phyloP scores from a whole-genome alignment of 1,284 basidiomycete species.

The Pseudozyma sp. region DNA sequence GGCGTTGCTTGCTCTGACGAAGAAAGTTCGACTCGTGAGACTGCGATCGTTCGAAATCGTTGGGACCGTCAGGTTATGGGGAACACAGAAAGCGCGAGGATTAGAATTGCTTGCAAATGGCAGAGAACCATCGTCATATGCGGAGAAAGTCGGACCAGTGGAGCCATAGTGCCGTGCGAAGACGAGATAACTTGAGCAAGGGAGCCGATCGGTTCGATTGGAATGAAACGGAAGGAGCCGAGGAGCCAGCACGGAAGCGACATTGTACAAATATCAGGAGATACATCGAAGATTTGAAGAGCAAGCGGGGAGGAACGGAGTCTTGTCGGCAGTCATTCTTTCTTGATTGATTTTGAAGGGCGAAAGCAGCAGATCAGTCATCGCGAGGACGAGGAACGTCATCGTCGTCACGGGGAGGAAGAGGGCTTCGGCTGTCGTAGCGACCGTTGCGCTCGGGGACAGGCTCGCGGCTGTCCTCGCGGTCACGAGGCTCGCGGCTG shows the following conservation, averaged over 20 bases:
- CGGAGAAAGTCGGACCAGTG: background rate
- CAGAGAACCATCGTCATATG: slow-evolving; percentile 11
- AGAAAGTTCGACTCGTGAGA: background rate
- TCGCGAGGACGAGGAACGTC: slow-evolving; percentile 48
- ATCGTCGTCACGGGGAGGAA: slow-evolving; percentile 52
- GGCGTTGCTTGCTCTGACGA: background rate
- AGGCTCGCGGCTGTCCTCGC: slow-evolving; percentile 57
- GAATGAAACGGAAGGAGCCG: slow-evolving; percentile 7
- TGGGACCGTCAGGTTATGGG: slow-evolving; percentile 1
- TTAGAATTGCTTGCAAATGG: slow-evolving; percentile 23
- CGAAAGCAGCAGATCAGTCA: slow-evolving; percentile 12
- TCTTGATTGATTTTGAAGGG: background rate
- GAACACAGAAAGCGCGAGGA: slow-evolving; percentile 12
- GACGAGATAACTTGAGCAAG: background rate
- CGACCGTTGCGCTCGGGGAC: slow-evolving; percentile 45
- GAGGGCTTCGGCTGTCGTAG: slow-evolving; percentile 58
- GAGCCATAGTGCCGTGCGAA: slow-evolving; percentile 6
- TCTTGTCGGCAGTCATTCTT: background rate
- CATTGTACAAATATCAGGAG: slow-evolving; percentile 17
- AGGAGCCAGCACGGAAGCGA: slow-evolving; percentile 14
- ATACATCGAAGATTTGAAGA: slow-evolving; percentile 17
- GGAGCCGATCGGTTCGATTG: slow-evolving; percentile 3
- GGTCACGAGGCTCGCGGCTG: slow-evolving; percentile 33
- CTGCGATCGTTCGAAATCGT: slow-evolving; percentile 7
- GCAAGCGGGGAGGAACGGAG: background rate